Evolutionary conservation across 768 basidiomycete species (phyloP).

Genomic region (Tricholoma matsutake): DNA sequence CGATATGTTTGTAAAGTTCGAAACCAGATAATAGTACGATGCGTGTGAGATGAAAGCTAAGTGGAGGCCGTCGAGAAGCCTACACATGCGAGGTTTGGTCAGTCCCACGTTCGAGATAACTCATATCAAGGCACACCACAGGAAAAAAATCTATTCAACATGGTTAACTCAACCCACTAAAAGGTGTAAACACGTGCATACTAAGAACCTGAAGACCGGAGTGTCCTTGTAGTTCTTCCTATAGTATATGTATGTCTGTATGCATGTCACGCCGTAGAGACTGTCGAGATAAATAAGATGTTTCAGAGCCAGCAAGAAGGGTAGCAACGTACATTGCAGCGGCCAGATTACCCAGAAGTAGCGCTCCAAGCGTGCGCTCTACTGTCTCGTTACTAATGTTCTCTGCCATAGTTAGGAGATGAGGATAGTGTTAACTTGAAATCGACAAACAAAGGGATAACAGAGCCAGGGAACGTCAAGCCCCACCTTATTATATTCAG

Average conservation of each 20-base stretch:
- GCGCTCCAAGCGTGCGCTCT: not conserved
- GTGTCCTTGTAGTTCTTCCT: constrained; percentile 1
- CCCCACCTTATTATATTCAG: too few relatives aligned
- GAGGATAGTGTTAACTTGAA: not conserved
- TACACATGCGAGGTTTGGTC: not conserved
- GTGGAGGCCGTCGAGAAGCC: constrained; percentile 13
- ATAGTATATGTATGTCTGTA: constrained; percentile 11
- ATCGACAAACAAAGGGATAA: too few relatives aligned
- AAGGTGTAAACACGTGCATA: not conserved
- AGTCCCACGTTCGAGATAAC: too few relatives aligned
- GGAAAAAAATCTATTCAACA: constrained; percentile 6
- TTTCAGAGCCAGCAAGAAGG: not conserved
- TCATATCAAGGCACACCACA: constrained; percentile 6
- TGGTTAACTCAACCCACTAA: not conserved
- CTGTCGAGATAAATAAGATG: constrained; percentile 20
- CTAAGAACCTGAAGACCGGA: constrained; percentile 3
- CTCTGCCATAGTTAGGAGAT: not conserved
- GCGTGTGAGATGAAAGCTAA: constrained; percentile 9
- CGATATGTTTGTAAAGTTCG: constrained; percentile 10
- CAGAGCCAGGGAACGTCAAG: too few relatives aligned
- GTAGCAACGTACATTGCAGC: not conserved
- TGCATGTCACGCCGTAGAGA: constrained; percentile 14
- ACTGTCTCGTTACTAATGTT: not conserved
- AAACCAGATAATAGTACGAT: constrained; percentile 12
- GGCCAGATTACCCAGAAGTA: not conserved